A percentile compares a stretch with the other conserved stretches of the same genome.
Conservation (phyloP, 2,329 filamentous ascomycete genomes). For the Paraphoma sp. region DNA sequence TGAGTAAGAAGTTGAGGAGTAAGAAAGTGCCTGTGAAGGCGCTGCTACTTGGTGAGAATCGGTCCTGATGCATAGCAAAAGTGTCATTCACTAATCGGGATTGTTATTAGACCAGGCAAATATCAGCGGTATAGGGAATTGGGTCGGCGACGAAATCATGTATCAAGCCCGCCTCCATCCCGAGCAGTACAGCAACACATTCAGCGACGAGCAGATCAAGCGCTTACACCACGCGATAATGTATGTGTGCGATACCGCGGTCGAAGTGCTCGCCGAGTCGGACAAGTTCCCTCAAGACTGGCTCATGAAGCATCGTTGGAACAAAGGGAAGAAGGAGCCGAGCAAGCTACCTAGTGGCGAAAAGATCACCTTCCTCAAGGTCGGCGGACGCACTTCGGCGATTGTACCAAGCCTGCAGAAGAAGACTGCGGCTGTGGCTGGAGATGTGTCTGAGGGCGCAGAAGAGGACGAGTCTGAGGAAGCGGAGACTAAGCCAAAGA, state of each 20-base stretch:
- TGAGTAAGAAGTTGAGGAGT: slow-evolving; percentile 71
- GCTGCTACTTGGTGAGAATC: slow-evolving; percentile 78
- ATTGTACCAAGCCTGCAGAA: slow-evolving; percentile 86
- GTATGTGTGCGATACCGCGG: slow-evolving; percentile 80
- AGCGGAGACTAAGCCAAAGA: slow-evolving; percentile 35
- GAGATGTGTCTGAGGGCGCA: slow-evolving; percentile 54
- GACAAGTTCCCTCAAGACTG: slow-evolving; percentile 85
- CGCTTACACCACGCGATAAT: slow-evolving; percentile 75
- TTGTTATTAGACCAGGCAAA: slow-evolving; percentile 55
- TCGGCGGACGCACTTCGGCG: slow-evolving; percentile 90
- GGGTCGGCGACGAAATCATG: slow-evolving; percentile 94
- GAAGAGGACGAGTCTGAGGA: slow-evolving; percentile 28
- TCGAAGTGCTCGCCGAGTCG: slow-evolving; percentile 80
- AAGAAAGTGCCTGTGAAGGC: slow-evolving; percentile 91
- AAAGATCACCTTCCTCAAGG: slow-evolving; percentile 83
- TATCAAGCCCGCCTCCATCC: slow-evolving; percentile 90
- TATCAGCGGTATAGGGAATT: slow-evolving; percentile 94
- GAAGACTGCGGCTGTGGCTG: slow-evolving; percentile 70
- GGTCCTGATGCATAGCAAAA: neutral
- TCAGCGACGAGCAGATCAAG: slow-evolving; percentile 73
- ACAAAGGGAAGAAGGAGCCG: slow-evolving; percentile 79
- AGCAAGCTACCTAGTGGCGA: slow-evolving; percentile 80
- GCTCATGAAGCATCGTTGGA: slow-evolving; percentile 87
- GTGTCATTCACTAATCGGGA: too few species aligned
- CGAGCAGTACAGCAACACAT: slow-evolving; percentile 88